Evolutionary conservation across 345 rosid species (phyloP).

Genomic region (Aurinia saxatilis): DNA sequence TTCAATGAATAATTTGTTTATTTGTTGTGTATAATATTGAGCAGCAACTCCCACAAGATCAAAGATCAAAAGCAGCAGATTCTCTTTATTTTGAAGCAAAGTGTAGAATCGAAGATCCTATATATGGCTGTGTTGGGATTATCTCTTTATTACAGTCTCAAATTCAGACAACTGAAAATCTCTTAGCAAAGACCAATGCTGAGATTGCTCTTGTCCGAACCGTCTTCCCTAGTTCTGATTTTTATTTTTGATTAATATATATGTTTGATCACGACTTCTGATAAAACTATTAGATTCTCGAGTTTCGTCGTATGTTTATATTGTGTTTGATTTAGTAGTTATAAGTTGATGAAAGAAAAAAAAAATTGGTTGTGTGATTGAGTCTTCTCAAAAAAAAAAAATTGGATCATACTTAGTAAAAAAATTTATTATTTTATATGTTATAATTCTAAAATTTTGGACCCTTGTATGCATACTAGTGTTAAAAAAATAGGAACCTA

Average conservation of each 20-base stretch:
- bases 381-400: no score
- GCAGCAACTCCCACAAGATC: slow-evolving; percentile 6
- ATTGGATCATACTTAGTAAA: no score
- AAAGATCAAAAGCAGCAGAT: slow-evolving; percentile 4
- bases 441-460: no score
- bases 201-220: slow-evolving; percentile 13
- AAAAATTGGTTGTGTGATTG: background rate
- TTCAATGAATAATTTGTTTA: background rate
- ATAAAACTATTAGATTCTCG: no score
- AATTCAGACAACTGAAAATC: background rate
- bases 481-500: no score
- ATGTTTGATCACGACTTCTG: no score
- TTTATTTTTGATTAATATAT: background rate
- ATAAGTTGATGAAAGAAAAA: no score
- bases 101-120: slow-evolving; percentile 11
- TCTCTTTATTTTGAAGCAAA: slow-evolving; percentile 15
- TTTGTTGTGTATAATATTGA: background rate
- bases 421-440: no score
- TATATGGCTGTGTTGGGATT: slow-evolving; percentile 13
- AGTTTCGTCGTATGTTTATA: slow-evolving; percentile 11
- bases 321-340: background rate
- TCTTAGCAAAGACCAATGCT: slow-evolving; percentile 4
- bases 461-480: no score
- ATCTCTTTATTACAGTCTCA: slow-evolving; percentile 5
- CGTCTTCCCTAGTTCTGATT: background rate